Conservation (phyloP, 352 stramenopile species). For the Phytophthora hibernalis region DNA sequence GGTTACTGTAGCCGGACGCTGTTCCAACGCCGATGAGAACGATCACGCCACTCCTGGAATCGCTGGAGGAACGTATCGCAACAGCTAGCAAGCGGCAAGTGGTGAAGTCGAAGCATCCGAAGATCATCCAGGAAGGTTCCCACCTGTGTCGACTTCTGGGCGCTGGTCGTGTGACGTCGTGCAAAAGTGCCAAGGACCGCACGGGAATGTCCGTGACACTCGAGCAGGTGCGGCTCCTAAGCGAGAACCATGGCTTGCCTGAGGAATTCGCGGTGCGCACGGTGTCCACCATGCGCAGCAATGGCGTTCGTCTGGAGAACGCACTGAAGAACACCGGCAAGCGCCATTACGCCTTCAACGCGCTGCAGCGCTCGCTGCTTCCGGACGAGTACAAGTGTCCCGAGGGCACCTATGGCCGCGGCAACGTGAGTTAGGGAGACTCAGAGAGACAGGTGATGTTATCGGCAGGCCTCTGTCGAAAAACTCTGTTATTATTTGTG, state of each 20-base stretch:
- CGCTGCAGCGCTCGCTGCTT: slow-evolving; percentile 76
- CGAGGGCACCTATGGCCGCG: slow-evolving; percentile 83
- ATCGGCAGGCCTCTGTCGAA: slow-evolving; percentile 6
- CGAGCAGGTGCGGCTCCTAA: slow-evolving; percentile 85
- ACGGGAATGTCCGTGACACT: slow-evolving; percentile 97
- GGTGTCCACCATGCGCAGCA: slow-evolving; percentile 80
- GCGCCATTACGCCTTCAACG: slow-evolving; percentile 80
- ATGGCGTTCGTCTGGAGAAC: slow-evolving; percentile 75
- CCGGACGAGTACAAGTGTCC: slow-evolving; percentile 82
- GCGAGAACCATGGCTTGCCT: slow-evolving; percentile 65
- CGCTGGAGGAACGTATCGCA: slow-evolving; percentile 61
- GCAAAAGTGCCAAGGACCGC: slow-evolving; percentile 96
- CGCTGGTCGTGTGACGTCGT: slow-evolving; percentile 92
- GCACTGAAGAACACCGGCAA: slow-evolving; percentile 82
- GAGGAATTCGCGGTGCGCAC: slow-evolving; percentile 66
- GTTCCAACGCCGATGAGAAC: slow-evolving; percentile 55
- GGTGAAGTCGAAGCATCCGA: slow-evolving; percentile 78
- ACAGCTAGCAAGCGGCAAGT: slow-evolving; percentile 65
- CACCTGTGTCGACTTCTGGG: slow-evolving; percentile 83
- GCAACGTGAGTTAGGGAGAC: slow-evolving; percentile 66
- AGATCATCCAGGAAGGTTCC: slow-evolving; percentile 80
- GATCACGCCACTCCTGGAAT: slow-evolving; percentile 50
- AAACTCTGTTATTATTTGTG: slow-evolving; percentile 40
- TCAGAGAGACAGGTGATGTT: slow-evolving; percentile 11
- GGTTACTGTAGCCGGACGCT: slow-evolving; percentile 40